Conservation (phyloP, 345 rosid genomes). For the Rubroshorea leprosula region DNA sequence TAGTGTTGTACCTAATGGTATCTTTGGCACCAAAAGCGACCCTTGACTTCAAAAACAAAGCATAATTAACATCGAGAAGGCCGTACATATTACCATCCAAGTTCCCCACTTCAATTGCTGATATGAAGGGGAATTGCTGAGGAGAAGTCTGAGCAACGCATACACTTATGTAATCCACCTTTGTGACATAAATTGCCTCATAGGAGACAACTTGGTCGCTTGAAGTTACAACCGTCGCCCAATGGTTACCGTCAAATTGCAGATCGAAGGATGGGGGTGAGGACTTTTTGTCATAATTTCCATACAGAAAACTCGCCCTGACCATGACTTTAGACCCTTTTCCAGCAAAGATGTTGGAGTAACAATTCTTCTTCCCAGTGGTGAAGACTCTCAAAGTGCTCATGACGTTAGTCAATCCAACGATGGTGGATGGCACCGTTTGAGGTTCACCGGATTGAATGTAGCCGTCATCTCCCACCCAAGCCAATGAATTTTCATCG, state of each 20-base stretch:
- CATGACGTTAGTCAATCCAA: slow-evolving; percentile 12
- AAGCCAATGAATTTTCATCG: slow-evolving; percentile 17
- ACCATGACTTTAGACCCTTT: slow-evolving; percentile 25
- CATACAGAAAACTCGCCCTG: slow-evolving; percentile 33
- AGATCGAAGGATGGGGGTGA: slow-evolving; percentile 35
- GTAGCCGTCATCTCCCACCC: slow-evolving; percentile 27
- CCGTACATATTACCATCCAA: slow-evolving; percentile 28
- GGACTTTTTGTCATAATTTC: slow-evolving; percentile 36
- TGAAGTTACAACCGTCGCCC: slow-evolving; percentile 31
- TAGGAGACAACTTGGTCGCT: slow-evolving; percentile 12
- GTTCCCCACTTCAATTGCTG: slow-evolving; percentile 32
- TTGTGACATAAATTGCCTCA: slow-evolving; percentile 24
- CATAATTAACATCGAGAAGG: slow-evolving; percentile 14
- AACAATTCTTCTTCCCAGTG: slow-evolving; percentile 31
- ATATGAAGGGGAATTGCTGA: slow-evolving; percentile 33
- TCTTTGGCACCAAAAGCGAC: slow-evolving; percentile 19
- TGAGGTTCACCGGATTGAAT: slow-evolving; percentile 24
- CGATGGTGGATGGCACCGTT: slow-evolving; percentile 11
- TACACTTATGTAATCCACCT: slow-evolving; percentile 20
- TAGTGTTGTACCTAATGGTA: slow-evolving; percentile 24
- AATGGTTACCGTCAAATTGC: slow-evolving; percentile 32
- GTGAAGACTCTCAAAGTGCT: slow-evolving; percentile 32
- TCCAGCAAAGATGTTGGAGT: slow-evolving; percentile 8
- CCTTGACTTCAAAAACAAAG: slow-evolving; percentile 27
- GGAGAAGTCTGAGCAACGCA: slow-evolving; percentile 35